phyloP scores from a whole-genome alignment of 305 asterid genomes.

The Fraxinus platypoda region DNA sequence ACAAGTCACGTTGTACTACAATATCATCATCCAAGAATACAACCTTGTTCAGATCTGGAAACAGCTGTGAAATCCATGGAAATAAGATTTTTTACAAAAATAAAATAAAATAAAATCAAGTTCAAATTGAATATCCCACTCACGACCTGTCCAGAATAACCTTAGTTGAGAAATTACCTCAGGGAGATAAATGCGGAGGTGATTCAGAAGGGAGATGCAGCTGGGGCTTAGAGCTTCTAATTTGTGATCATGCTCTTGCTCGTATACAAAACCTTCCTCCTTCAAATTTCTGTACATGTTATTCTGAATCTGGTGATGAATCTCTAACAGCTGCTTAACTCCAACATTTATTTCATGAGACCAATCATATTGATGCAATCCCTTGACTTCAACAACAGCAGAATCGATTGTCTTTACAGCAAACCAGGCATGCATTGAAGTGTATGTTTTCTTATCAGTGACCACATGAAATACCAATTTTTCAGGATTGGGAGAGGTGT shows the following conservation, averaged over 20 bases:
- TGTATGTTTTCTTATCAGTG: slow-evolving; percentile 78
- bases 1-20: slow-evolving; percentile 71
- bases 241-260: slow-evolving; percentile 39
- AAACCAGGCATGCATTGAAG: slow-evolving; percentile 91
- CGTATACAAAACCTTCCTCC: slow-evolving; percentile 35
- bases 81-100: slow-evolving; percentile 19
- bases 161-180: slow-evolving; percentile 50
- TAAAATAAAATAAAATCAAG: background rate
- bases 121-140: slow-evolving; percentile 17
- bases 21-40: slow-evolving; percentile 82
- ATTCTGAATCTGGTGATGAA: slow-evolving; percentile 62
- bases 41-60: slow-evolving; percentile 72
- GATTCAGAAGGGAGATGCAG: slow-evolving; percentile 67
- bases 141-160: slow-evolving; percentile 16
- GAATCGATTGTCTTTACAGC: slow-evolving; percentile 52
- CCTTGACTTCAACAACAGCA: slow-evolving; percentile 77
- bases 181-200: slow-evolving; percentile 79
- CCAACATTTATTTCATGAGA: slow-evolving; percentile 57
- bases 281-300: slow-evolving; percentile 42
- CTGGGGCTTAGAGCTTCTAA: slow-evolving; percentile 57
- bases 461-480: slow-evolving; percentile 71
- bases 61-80: slow-evolving; percentile 59
- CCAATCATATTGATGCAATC: slow-evolving; percentile 89
- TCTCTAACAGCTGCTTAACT: slow-evolving; percentile 61
- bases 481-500: slow-evolving; percentile 47